Percentiles rank a stretch among this genome's conserved stretches.
Conservation (phyloP, 2,329 filamentous ascomycete genomes). For the Scedosporium apiospermum region DNA sequence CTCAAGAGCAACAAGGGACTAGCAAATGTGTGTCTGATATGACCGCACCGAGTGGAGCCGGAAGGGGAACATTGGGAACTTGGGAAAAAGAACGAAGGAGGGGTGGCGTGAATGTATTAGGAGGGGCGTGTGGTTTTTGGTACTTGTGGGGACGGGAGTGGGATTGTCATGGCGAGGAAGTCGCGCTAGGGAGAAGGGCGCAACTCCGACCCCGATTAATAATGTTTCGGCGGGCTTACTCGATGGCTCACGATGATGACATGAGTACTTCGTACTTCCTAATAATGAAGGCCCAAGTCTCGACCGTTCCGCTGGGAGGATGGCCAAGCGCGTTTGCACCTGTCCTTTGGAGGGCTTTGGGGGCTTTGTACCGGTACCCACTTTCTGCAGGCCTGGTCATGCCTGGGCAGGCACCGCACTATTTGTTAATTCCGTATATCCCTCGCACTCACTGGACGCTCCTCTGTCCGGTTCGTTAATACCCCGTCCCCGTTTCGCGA, state of each 20-base stretch:
- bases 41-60: background rate
- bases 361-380: background rate
- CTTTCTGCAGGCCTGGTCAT: background rate
- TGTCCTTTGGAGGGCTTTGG: background rate
- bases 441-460: background rate
- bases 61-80: background rate
- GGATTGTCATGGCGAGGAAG: background rate
- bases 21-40: background rate
- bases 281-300: background rate
- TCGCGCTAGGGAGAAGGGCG: background rate
- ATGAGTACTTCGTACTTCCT: background rate
- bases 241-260: background rate
- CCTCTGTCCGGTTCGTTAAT: background rate
- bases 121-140: background rate
- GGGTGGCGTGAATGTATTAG: background rate
- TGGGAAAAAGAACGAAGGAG: background rate
- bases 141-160: background rate
- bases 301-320: background rate
- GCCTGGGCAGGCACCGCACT: background rate
- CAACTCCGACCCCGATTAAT: constrained; percentile 1
- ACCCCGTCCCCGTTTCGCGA: background rate
- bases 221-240: constrained; percentile 1
- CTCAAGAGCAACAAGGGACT: background rate
- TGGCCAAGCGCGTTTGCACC: background rate
- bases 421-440: background rate